These are phyloP conservation scores for Graphilbum ipis-grandicollis DNA, from an alignment of 2,329 filamentous ascomycete genomes.

Conservation along the genomic window DNA sequence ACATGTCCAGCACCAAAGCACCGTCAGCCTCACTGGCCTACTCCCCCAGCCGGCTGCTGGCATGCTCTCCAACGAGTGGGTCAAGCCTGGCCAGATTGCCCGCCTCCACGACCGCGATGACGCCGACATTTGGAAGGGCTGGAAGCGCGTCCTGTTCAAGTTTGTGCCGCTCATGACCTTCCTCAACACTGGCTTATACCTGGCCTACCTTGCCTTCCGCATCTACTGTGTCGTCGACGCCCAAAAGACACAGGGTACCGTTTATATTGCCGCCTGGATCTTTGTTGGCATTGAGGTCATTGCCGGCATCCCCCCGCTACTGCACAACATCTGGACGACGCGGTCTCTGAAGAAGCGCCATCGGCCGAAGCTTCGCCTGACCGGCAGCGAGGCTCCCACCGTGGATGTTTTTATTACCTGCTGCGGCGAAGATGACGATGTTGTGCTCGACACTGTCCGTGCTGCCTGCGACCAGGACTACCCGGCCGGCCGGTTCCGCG, in stretches of 20 bases:
- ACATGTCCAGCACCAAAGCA: conserved; percentile 20
- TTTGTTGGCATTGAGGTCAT: conserved; percentile 37
- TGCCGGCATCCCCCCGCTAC: conserved; percentile 33
- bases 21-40: conserved; percentile 22
- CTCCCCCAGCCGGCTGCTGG: conserved; percentile 16
- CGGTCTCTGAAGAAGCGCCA: conserved; percentile 35
- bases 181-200: conserved; percentile 22
- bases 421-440: conserved; percentile 36
- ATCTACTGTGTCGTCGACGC: conserved; percentile 34
- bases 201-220: conserved; percentile 30
- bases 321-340: conserved; percentile 42
- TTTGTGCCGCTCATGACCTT: conserved; percentile 22
- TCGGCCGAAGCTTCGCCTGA: conserved; percentile 31
- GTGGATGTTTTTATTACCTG: conserved; percentile 40
- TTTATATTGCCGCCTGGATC: conserved; percentile 35
- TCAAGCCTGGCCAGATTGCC: conserved; percentile 18
- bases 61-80: conserved; percentile 15
- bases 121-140: conserved; percentile 25
- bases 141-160: conserved; percentile 22
- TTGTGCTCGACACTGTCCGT: conserved; percentile 37
- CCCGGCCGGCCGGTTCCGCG: conserved; percentile 30
- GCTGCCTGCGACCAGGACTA: conserved; percentile 38
- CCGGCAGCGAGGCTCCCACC: conserved; percentile 29
- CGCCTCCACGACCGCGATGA: conserved; percentile 26
- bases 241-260: conserved; percentile 21